Evolutionary conservation across 441 rosid species (phyloP).

Genomic region (Theobroma grandiflorum): DNA sequence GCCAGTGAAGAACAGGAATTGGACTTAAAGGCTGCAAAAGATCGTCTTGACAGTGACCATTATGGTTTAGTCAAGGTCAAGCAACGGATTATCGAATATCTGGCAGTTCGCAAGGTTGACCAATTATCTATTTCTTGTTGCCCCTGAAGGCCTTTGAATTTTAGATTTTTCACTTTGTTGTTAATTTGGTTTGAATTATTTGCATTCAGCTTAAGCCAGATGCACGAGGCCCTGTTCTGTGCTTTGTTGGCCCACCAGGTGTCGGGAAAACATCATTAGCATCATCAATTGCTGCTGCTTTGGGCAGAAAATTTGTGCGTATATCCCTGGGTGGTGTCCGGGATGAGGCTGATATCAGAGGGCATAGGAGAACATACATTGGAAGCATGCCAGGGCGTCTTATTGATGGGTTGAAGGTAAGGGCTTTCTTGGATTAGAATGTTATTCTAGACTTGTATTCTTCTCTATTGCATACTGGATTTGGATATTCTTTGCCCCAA

Average conservation of each 20-base stretch:
- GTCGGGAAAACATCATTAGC: constrained; percentile 99
- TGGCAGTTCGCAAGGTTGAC: constrained; percentile 97
- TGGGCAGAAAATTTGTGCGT: constrained; percentile 94
- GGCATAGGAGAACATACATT: constrained; percentile 97
- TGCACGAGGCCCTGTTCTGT: constrained; percentile 96
- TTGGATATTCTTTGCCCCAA: not conserved
- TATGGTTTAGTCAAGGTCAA: constrained; percentile 92
- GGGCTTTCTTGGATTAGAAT: not conserved
- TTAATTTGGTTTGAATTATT: constrained; percentile 33
- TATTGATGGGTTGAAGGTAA: constrained; percentile 95
- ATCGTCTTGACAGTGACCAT: constrained; percentile 94
- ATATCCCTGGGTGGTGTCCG: constrained; percentile 99
- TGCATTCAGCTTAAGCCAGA: constrained; percentile 93
- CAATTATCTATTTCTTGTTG: constrained; percentile 31
- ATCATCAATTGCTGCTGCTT: constrained; percentile 90
- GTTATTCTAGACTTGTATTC: not conserved
- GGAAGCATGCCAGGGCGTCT: constrained; percentile 99
- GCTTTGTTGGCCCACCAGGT: constrained; percentile 99
- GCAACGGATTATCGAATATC: constrained; percentile 95
- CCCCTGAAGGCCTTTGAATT: constrained; percentile 24
- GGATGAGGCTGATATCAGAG: constrained; percentile 99
- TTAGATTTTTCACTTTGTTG: constrained; percentile 29
- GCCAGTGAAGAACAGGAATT: constrained; percentile 87
- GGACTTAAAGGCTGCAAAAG: constrained; percentile 91
- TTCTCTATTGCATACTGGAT: not conserved